phyloP scores from a whole-genome alignment of 768 basidiomycete genomes.

The Phaeotremella fagi region DNA sequence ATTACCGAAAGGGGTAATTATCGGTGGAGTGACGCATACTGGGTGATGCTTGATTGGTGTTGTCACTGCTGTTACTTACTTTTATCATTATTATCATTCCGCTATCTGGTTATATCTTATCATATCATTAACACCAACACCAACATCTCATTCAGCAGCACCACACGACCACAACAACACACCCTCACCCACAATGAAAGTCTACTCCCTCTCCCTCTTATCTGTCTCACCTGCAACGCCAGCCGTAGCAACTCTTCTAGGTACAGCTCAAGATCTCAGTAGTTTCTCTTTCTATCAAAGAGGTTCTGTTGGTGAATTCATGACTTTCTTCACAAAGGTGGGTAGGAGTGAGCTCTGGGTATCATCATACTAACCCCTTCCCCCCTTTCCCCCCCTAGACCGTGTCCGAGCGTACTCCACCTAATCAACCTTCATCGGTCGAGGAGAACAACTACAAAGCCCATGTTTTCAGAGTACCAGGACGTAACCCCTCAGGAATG shows the following conservation, averaged over 20 bases:
- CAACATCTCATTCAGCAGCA: no score
- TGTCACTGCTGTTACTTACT: slow-evolving; percentile 6
- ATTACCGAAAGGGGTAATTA: slow-evolving; percentile 8
- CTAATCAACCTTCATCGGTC: slow-evolving; percentile 86
- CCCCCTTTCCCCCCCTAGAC: no score
- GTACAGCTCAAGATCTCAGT: slow-evolving; percentile 70
- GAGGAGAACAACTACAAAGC: slow-evolving; percentile 90
- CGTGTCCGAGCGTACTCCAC: slow-evolving; percentile 77
- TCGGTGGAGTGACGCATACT: not conserved
- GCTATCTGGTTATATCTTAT: not conserved
- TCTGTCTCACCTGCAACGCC: slow-evolving; percentile 59
- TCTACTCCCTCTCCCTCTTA: slow-evolving; percentile 72
- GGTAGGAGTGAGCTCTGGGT: slow-evolving; percentile 1
- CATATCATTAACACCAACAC: not conserved
- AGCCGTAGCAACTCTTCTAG: slow-evolving; percentile 62
- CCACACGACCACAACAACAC: not conserved
- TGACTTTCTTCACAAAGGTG: slow-evolving; percentile 77
- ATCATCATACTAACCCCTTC: no score
- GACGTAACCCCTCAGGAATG: slow-evolving; percentile 56
- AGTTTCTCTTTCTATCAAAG: slow-evolving; percentile 92
- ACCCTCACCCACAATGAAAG: slow-evolving; percentile 62
- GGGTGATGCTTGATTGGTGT: no score
- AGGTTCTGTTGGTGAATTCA: slow-evolving; percentile 81
- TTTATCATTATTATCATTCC: not conserved
- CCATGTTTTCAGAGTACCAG: slow-evolving; percentile 85